Evolutionary conservation across 2,329 filamentous ascomycete genomes (phyloP).

Genomic region (Fusarium illudens): DNA sequence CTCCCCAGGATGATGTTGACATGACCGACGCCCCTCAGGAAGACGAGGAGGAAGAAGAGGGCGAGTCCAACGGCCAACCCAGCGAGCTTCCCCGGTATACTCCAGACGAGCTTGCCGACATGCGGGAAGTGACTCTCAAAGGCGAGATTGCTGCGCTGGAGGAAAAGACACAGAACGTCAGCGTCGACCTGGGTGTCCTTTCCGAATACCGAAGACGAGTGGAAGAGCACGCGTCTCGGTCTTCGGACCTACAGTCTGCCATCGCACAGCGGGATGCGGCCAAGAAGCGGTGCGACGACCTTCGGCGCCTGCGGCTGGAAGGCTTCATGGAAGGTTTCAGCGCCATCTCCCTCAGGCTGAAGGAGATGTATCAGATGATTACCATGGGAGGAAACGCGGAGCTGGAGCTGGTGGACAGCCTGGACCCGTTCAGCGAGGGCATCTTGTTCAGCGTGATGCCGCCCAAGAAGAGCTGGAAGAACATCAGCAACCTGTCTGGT

Average conservation of each 20-base stretch:
- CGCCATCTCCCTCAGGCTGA: slow-evolving; percentile 90
- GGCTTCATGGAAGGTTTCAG: slow-evolving; percentile 99
- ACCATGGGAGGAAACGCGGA: slow-evolving; percentile 99
- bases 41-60: slow-evolving; percentile 40
- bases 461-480: slow-evolving; percentile 99
- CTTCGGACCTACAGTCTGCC: slow-evolving; percentile 83
- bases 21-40: slow-evolving; percentile 45
- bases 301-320: slow-evolving; percentile 87
- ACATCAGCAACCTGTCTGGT: slow-evolving; percentile 93
- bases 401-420: slow-evolving; percentile 92
- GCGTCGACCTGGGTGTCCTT: slow-evolving; percentile 88
- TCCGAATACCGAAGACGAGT: slow-evolving; percentile 87
- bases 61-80: slow-evolving; percentile 46
- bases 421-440: slow-evolving; percentile 96
- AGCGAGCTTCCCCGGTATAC: slow-evolving; percentile 81
- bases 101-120: slow-evolving; percentile 71
- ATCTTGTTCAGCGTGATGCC: slow-evolving; percentile 99
- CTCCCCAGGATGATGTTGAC: slow-evolving; percentile 42
- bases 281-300: slow-evolving; percentile 92
- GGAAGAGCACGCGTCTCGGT: slow-evolving; percentile 81
- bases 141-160: slow-evolving; percentile 69
- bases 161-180: slow-evolving; percentile 81
- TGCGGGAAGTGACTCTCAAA: slow-evolving; percentile 69
- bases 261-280: slow-evolving; percentile 81
- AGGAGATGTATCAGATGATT: slow-evolving; percentile 99